Evolutionary conservation across 805 yeast species (phyloP), one percentile per base, ranked within the genome.

Genomic region (Kockiozyma suomiensis): DNA sequence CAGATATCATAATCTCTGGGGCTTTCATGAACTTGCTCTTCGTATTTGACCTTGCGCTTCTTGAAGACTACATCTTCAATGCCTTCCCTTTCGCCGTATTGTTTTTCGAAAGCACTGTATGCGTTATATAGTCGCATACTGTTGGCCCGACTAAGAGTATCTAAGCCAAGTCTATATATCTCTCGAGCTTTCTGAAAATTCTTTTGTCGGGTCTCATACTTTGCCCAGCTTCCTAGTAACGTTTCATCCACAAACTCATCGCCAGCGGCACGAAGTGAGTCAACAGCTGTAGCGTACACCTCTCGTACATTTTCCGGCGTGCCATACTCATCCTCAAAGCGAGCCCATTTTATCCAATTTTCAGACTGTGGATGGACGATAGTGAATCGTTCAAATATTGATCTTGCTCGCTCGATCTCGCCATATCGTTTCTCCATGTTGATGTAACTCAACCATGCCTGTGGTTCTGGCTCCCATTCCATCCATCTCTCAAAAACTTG

Each of bases 401-500:
- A 69, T 61, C 97, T 73, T 2, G 80, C 89, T 46, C 84, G 82
- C 12, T 78, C 82, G 61, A 70, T 72, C 59, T 85, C 85, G 25
- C 78, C 79, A 68, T 87, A 85, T 53, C 97, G 76, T 53, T 76
- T 80, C 71, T 90, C 96, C 74, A 90, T 85, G 55, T 82, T 82
- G 26, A 90, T 76, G 69, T 81, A 92, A 2, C 92, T 82, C 52
- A 79, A 81, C 94, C 96, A 92, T 0, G 88, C 94, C 12, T 79
- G 75, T 17, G 69, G 69, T 13, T 67, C 68, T 0, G 97, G 97
- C 62, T 82, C 83, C 90, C 96, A 88, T 26, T 77, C 75, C 52
- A 88, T 75, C 99, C 99, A 93, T 58, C 87, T 79, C 59, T 85
- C 84, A 73, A 86, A 92, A 5, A 93, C 78, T 13, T 74, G 72